Conservation (phyloP, 176 grass and related monocot genomes). For the Olyra latifolia region DNA sequence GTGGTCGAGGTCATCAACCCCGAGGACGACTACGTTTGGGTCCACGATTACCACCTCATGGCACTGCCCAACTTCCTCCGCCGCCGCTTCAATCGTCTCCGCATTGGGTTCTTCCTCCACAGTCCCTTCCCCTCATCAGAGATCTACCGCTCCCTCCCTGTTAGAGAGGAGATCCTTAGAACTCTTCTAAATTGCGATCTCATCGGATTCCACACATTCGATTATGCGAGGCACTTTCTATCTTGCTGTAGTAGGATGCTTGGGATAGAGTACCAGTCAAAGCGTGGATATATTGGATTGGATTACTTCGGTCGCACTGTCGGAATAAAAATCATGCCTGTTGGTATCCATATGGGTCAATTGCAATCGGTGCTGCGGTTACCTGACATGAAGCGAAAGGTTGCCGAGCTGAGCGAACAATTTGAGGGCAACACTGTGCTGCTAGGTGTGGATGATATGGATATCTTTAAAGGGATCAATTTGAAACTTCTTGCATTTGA, state of each 20-base stretch:
- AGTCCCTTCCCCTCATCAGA: slow-evolving; percentile 86
- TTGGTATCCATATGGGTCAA: slow-evolving; percentile 89
- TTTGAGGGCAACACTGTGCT: slow-evolving; percentile 73
- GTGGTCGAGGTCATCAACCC: slow-evolving; percentile 86
- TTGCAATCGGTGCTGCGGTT: slow-evolving; percentile 56
- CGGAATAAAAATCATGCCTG: slow-evolving; percentile 90
- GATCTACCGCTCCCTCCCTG: slow-evolving; percentile 78
- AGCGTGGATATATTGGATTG: slow-evolving; percentile 80
- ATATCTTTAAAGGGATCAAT: slow-evolving; percentile 92
- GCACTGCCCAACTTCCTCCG: slow-evolving; percentile 84
- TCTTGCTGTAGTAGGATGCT: slow-evolving; percentile 95
- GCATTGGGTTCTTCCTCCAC: slow-evolving; percentile 89
- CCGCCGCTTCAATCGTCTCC: slow-evolving; percentile 79
- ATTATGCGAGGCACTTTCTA: slow-evolving; percentile 89
- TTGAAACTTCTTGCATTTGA: slow-evolving; percentile 87
- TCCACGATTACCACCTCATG: slow-evolving; percentile 97
- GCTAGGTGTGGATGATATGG: slow-evolving; percentile 84
- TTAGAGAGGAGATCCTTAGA: slow-evolving; percentile 85
- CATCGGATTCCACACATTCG: slow-evolving; percentile 92
- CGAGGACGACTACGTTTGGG: slow-evolving; percentile 92
- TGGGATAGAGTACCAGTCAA: slow-evolving; percentile 82
- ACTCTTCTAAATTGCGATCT: slow-evolving; percentile 87
- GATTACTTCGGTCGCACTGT: slow-evolving; percentile 89
- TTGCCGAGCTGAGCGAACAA: slow-evolving; percentile 51
- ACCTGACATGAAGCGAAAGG: slow-evolving; percentile 50